Evolutionary conservation across 768 basidiomycete species (phyloP).

Genomic region (Tylopilus sp.): DNA sequence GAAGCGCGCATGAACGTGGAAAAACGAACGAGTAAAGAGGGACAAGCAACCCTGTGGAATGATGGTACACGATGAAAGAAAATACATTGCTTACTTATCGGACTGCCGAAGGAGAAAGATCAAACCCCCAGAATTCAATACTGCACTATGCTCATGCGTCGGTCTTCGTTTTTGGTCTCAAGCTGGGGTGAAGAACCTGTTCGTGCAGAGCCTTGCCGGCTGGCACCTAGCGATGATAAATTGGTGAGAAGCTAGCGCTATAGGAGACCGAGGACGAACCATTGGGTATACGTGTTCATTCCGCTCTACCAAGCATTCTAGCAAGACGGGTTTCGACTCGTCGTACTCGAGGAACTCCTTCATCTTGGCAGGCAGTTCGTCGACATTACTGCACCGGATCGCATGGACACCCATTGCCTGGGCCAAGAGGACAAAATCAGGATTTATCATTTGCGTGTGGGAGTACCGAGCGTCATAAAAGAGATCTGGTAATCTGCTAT

Average conservation of each 20-base stretch:
- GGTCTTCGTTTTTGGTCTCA: slow-evolving; percentile 32
- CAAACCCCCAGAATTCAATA: neutral
- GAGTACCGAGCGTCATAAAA: slow-evolving; percentile 98
- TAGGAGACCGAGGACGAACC: slow-evolving; percentile 41
- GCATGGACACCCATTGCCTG: slow-evolving; percentile 91
- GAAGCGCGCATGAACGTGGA: neutral
- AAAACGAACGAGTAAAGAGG: neutral
- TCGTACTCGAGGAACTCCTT: slow-evolving; percentile 98
- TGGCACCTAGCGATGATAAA: slow-evolving; percentile 51
- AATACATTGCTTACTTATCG: slow-evolving; percentile 13
- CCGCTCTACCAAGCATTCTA: slow-evolving; percentile 86
- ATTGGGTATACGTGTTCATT: slow-evolving; percentile 91
- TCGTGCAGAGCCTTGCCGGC: slow-evolving; percentile 95
- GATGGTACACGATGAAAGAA: slow-evolving; percentile 26
- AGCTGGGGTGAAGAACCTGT: slow-evolving; percentile 71
- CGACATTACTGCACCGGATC: slow-evolving; percentile 64
- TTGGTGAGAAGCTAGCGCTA: neutral
- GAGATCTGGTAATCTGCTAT: slow-evolving; percentile 51
- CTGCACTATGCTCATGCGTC: slow-evolving; percentile 16
- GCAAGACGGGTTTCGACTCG: slow-evolving; percentile 75
- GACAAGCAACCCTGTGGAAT: slow-evolving; percentile 5
- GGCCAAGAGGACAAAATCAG: slow-evolving; percentile 89
- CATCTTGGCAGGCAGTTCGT: slow-evolving; percentile 92
- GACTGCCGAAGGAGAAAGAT: slow-evolving; percentile 2
- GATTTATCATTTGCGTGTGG: slow-evolving; percentile 93